These are phyloP conservation scores for Penicillium parvum DNA, from an alignment of 495 filamentous ascomycete species.

Conservation along the genomic window DNA sequence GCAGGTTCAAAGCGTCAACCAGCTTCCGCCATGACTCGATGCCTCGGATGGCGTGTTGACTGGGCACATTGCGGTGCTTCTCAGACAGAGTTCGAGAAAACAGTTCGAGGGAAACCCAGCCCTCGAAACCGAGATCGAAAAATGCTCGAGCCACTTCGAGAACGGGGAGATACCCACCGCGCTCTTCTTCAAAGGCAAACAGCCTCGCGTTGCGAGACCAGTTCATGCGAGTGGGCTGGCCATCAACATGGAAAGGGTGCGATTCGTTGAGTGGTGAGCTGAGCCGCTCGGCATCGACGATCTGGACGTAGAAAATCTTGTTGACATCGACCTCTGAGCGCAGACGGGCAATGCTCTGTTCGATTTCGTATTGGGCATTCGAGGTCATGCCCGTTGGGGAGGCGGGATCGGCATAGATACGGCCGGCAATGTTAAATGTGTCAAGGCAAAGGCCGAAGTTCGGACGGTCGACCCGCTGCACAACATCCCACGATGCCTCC, in stretches of 20 bases:
- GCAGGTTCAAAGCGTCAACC: no score
- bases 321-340: constrained; percentile 52
- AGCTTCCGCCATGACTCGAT: no score
- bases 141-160: constrained; percentile 54
- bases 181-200: constrained; percentile 67
- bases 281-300: constrained; percentile 70
- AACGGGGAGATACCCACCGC: constrained; percentile 68
- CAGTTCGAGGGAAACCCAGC: constrained; percentile 77
- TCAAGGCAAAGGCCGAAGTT: constrained; percentile 81
- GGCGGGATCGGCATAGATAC: constrained; percentile 69
- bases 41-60: no score
- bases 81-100: no score
- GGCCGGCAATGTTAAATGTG: constrained; percentile 74
- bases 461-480: constrained; percentile 56
- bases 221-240: constrained; percentile 67
- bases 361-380: constrained; percentile 55
- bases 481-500: constrained; percentile 70
- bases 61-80: no score
- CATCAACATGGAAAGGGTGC: constrained; percentile 60
- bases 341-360: constrained; percentile 53
- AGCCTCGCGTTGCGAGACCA: constrained; percentile 77
- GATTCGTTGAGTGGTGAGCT: constrained; percentile 51
- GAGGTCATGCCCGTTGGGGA: constrained; percentile 46
- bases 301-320: constrained; percentile 78
- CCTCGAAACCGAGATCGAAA: constrained; percentile 63